Conservation (phyloP, 176 grass and related monocot genomes). For the Rhynchospora pubera region DNA sequence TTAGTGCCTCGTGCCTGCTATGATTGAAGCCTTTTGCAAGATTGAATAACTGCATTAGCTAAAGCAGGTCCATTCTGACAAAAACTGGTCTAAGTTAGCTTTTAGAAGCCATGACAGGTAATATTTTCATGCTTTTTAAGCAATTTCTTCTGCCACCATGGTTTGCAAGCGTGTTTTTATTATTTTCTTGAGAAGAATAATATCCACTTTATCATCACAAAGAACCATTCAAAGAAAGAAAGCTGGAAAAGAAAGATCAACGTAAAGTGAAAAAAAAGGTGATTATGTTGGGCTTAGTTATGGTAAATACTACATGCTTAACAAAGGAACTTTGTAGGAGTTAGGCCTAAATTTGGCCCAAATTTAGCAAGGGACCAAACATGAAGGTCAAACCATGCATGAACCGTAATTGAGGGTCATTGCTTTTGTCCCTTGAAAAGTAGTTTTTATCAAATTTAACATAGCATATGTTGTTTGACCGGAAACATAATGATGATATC, state of each 20-base stretch:
- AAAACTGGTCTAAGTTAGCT: neutral
- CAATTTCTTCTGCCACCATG: neutral
- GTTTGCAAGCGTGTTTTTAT: neutral
- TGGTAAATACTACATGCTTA: neutral
- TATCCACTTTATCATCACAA: neutral
- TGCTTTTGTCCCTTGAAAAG: neutral
- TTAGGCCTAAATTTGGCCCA: neutral
- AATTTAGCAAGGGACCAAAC: neutral
- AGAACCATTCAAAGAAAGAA: neutral
- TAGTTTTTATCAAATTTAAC: neutral
- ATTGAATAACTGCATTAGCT: neutral
- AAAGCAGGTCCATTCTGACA: slow-evolving; percentile 5
- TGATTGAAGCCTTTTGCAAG: neutral
- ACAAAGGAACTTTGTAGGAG: neutral
- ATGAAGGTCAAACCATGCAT: neutral
- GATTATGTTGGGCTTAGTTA: slow-evolving; percentile 2
- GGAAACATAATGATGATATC: neutral
- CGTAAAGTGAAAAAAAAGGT: neutral
- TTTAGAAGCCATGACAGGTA: slow-evolving; percentile 1
- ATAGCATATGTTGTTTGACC: neutral
- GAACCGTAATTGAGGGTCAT: neutral
- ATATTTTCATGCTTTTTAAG: neutral
- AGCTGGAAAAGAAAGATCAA: neutral
- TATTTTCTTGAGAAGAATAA: slow-evolving; percentile 10
- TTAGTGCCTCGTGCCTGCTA: slow-evolving; percentile 8